Conservation (phyloP, 805 yeast species). For the Metschnikowia koreensis region DNA sequence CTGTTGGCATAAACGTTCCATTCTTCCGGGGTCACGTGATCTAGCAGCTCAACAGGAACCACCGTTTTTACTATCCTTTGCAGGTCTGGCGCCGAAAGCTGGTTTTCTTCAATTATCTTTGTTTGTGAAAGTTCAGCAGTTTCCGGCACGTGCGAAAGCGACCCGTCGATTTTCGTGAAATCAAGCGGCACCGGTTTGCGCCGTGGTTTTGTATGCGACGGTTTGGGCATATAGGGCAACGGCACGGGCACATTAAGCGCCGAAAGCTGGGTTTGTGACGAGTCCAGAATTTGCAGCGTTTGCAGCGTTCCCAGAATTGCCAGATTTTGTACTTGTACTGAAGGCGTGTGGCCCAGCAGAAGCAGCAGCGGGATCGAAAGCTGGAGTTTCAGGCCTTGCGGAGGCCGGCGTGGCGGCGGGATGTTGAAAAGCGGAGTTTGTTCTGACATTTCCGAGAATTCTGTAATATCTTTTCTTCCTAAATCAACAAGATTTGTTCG, state of each 20-base stretch:
- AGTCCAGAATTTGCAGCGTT: background rate
- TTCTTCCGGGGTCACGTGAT: constrained; percentile 64
- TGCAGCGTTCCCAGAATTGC: background rate
- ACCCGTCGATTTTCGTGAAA: constrained; percentile 34
- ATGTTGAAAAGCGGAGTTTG: constrained; percentile 32
- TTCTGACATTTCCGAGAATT: constrained; percentile 11
- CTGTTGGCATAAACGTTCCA: constrained; percentile 65
- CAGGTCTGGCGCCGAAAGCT: background rate
- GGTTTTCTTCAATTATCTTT: background rate
- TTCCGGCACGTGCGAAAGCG: constrained; percentile 17
- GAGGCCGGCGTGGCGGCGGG: constrained; percentile 28
- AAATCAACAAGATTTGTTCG: background rate
- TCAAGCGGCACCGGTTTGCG: constrained; percentile 47
- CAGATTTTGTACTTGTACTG: background rate
- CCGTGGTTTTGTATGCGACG: constrained; percentile 12
- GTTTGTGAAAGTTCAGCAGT: too few relatives aligned
- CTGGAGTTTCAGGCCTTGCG: constrained; percentile 23
- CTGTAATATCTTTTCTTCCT: background rate
- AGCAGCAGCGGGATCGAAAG: constrained; percentile 31
- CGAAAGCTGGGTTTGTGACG: background rate
- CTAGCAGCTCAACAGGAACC: constrained; percentile 29
- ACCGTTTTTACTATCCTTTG: background rate
- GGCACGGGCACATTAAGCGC: constrained; percentile 4
- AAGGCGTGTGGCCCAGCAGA: constrained; percentile 8
- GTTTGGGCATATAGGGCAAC: constrained; percentile 14